phyloP scores from a whole-genome alignment of 1,284 basidiomycete genomes.

The Ganoderma resinaceum region DNA sequence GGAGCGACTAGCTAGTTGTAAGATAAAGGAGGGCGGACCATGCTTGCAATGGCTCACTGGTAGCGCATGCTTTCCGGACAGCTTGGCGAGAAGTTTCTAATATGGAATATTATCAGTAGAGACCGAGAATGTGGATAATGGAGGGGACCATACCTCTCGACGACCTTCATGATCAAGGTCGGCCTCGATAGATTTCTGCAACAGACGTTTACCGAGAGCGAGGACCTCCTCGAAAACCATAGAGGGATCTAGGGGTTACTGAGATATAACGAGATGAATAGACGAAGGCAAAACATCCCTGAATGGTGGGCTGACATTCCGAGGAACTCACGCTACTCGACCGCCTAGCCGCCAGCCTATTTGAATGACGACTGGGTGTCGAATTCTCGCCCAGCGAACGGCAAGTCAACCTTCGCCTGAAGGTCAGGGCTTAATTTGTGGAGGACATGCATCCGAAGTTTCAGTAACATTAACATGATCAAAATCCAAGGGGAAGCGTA shows the following conservation, averaged over 20 bases:
- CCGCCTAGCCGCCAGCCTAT: background rate
- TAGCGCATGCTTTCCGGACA: background rate
- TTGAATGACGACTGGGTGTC: background rate
- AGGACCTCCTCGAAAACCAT: background rate
- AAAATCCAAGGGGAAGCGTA: background rate
- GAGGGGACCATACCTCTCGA: background rate
- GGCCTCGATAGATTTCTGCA: background rate
- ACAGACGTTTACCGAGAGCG: background rate
- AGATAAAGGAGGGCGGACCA: background rate
- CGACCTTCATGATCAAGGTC: background rate
- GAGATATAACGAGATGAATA: background rate
- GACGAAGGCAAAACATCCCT: background rate
- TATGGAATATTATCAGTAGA: background rate
- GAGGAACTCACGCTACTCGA: background rate
- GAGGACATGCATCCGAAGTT: background rate
- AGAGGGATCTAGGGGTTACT: background rate
- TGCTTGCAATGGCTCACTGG: background rate
- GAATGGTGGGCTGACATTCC: background rate
- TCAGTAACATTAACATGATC: background rate
- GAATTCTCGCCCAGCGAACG: background rate
- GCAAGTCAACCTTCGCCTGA: background rate
- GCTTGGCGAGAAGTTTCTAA: background rate
- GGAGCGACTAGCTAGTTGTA: background rate
- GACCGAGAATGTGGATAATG: background rate
- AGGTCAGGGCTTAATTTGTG: background rate